These are phyloP conservation scores for Linnemannia elongata DNA, from an alignment of 192 early-diverging fungal species.

Conservation along the genomic window DNA sequence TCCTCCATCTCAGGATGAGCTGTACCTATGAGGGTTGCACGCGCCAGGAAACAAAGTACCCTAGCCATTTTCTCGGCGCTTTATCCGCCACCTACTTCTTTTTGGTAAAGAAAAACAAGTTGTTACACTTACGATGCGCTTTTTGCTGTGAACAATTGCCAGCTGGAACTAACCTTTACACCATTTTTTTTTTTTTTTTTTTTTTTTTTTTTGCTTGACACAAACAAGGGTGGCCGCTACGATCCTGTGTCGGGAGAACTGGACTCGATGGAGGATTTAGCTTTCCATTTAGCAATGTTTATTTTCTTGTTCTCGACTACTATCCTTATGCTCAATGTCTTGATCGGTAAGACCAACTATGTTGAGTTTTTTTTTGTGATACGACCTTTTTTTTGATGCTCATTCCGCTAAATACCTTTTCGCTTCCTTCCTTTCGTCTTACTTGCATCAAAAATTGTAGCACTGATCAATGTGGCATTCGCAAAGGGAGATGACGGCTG, in stretches of 20 bases:
- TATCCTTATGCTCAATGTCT: conserved; percentile 11
- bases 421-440: not conserved
- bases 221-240: conserved; percentile 7
- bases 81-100: conserved; percentile 4
- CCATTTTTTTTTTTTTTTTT: not conserved
- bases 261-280: not conserved
- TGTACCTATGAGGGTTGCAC: not conserved
- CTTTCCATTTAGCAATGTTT: conserved; percentile 4
- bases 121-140: too few relatives aligned
- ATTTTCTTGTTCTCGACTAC: conserved; percentile 18
- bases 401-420: not conserved
- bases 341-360: conserved; percentile 21
- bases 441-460: not conserved
- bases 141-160: too few relatives aligned
- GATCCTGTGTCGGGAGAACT: not conserved
- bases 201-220: not conserved
- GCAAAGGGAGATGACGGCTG: conserved; percentile 23
- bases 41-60: not conserved
- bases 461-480: conserved; percentile 26
- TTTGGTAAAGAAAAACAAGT: not conserved
- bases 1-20: not conserved
- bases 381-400: not conserved
- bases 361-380: not conserved
- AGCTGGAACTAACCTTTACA: not conserved
- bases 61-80: not conserved